A percentile compares a stretch with the other conserved stretches of the same genome.
Evolutionary conservation across 83 land plant genomes (phyloP).

Genomic region (Larix sibirica): DNA sequence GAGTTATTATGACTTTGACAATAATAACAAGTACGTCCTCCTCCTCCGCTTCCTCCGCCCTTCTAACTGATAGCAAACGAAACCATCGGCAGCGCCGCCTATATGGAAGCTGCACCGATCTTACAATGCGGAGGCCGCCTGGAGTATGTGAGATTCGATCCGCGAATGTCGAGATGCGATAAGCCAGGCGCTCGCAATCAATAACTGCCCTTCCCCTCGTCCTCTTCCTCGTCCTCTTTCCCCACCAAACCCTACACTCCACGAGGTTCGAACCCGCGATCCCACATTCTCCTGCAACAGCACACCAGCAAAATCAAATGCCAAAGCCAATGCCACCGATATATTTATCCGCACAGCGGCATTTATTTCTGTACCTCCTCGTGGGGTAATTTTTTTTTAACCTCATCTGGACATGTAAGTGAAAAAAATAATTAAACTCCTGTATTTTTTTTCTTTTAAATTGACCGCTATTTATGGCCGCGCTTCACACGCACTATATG

Average conservation of each 20-base stretch:
- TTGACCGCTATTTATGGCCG: no score
- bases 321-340: not conserved
- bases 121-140: not conserved
- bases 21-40: no score
- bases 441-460: no score
- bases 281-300: no score
- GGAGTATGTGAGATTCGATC: not conserved
- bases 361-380: not conserved
- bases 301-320: no score
- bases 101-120: not conserved
- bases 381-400: not conserved
- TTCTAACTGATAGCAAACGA: not conserved
- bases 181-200: not conserved
- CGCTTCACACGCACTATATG: no score
- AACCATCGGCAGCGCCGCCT: not conserved
- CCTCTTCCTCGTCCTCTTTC: not conserved
- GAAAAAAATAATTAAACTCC: no score
- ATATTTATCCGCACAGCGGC: not conserved
- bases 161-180: constrained; percentile 2
- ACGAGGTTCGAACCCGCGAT: no score
- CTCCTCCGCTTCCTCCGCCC: no score
- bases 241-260: no score
- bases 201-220: constrained; percentile 5
- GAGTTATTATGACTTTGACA: no score
- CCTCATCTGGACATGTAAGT: not conserved